Conservation (phyloP, 2,329 filamentous ascomycete genomes). For the Coniosporium tulheliwenetii region DNA sequence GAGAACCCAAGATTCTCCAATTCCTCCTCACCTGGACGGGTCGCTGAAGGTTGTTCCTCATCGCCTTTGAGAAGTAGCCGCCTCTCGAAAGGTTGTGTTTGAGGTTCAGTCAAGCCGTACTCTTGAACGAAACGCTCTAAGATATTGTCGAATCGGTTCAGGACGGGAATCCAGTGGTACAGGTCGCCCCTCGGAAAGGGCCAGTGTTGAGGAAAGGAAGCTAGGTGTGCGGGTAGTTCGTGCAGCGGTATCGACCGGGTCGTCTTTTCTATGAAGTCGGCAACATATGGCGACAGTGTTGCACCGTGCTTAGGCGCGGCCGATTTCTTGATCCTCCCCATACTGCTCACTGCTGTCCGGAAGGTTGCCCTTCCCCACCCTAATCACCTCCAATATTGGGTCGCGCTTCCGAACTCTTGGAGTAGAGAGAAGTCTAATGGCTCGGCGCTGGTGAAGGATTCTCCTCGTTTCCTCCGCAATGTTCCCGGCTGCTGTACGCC, state of each 20-base stretch:
- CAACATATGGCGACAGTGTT: slow-evolving; percentile 67
- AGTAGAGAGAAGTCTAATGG: background rate
- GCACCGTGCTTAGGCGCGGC: slow-evolving; percentile 37
- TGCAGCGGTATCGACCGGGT: slow-evolving; percentile 50
- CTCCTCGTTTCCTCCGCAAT: too few species aligned
- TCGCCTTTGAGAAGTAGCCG: slow-evolving; percentile 47
- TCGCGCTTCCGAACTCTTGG: background rate
- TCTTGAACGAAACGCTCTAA: slow-evolving; percentile 66
- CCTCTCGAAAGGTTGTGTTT: slow-evolving; percentile 58
- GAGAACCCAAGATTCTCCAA: slow-evolving; percentile 48
- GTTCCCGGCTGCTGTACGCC: background rate
- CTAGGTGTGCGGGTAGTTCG: slow-evolving; percentile 61
- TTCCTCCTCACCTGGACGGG: slow-evolving; percentile 10
- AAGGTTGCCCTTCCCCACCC: slow-evolving; percentile 14
- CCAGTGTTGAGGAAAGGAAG: slow-evolving; percentile 76
- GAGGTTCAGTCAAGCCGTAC: slow-evolving; percentile 68
- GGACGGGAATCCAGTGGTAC: slow-evolving; percentile 91
- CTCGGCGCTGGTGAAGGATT: too few species aligned
- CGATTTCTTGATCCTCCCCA: slow-evolving; percentile 41
- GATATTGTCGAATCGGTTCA: slow-evolving; percentile 87
- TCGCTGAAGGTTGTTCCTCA: slow-evolving; percentile 19
- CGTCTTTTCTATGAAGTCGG: slow-evolving; percentile 60
- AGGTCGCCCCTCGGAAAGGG: slow-evolving; percentile 89
- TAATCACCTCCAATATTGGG: background rate
- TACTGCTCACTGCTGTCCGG: slow-evolving; percentile 21